A percentile compares a stretch with the other conserved stretches of the same genome.
Conservation (phyloP, 306 rosid species). For the Arachis stenosperma region DNA sequence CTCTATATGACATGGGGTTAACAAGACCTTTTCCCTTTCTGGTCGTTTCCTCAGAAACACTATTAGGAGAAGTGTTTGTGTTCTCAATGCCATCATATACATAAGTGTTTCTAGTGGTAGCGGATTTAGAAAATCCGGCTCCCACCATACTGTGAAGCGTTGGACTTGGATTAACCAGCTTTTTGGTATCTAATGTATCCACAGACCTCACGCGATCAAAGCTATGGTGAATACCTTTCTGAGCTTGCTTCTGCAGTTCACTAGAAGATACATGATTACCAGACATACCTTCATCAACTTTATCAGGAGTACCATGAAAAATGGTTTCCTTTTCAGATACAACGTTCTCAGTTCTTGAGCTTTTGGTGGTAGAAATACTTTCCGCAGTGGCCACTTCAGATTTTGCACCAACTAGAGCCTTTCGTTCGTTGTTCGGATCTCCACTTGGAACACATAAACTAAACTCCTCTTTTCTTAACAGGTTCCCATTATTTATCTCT, state of each 20-base stretch:
- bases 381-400: slow-evolving; percentile 39
- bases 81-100: slow-evolving; percentile 58
- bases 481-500: slow-evolving; percentile 27
- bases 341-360: slow-evolving; percentile 36
- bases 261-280: slow-evolving; percentile 44
- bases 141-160: slow-evolving; percentile 40
- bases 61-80: slow-evolving; percentile 30
- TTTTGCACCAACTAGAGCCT: slow-evolving; percentile 37
- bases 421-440: slow-evolving; percentile 39
- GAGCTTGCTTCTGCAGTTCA: slow-evolving; percentile 47
- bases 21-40: slow-evolving; percentile 51
- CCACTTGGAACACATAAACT: not conserved
- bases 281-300: slow-evolving; percentile 43
- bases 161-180: slow-evolving; percentile 43
- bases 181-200: slow-evolving; percentile 39
- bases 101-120: slow-evolving; percentile 46
- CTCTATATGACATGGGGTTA: slow-evolving; percentile 31
- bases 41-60: slow-evolving; percentile 49
- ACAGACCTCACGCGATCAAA: slow-evolving; percentile 39
- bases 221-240: slow-evolving; percentile 27
- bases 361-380: slow-evolving; percentile 48
- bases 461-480: slow-evolving; percentile 25
- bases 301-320: slow-evolving; percentile 36
- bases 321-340: slow-evolving; percentile 40
- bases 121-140: slow-evolving; percentile 47